phyloP scores from a whole-genome alignment of 208 protist genomes.

The Phytomonas sp. region DNA sequence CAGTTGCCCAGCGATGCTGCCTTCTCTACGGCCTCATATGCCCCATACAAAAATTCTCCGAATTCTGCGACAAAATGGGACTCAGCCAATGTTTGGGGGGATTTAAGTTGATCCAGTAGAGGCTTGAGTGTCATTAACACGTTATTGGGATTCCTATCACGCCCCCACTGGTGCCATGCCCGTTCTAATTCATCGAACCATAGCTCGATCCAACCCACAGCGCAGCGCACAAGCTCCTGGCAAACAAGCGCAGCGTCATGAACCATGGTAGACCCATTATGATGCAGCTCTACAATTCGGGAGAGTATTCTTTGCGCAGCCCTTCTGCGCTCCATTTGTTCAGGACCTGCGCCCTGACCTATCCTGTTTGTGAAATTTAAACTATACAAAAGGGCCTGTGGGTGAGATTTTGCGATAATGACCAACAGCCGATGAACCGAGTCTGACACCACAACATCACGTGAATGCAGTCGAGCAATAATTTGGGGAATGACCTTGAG shows the following conservation, averaged over 20 bases:
- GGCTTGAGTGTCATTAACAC: constrained; percentile 92
- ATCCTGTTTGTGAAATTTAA: constrained; percentile 95
- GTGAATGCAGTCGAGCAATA: constrained; percentile 96
- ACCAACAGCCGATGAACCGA: constrained; percentile 92
- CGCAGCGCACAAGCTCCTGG: constrained; percentile 97
- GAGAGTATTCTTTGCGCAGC: constrained; percentile 74
- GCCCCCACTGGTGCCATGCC: constrained; percentile 92
- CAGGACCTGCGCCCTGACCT: constrained; percentile 21
- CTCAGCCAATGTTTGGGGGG: constrained; percentile 92
- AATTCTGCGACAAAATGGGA: constrained; percentile 90
- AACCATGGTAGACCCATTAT: constrained; percentile 84
- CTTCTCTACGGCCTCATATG: constrained; percentile 76
- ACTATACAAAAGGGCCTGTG: constrained; percentile 98
- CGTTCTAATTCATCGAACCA: constrained; percentile 95
- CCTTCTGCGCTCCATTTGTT: constrained; percentile 53
- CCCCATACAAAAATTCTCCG: constrained; percentile 47
- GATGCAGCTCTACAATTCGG: constrained; percentile 68
- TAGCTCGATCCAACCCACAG: constrained; percentile 96
- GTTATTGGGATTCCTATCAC: constrained; percentile 89
- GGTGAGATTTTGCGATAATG: constrained; percentile 94
- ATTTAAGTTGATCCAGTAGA: constrained; percentile 91
- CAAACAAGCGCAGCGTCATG: constrained; percentile 94
- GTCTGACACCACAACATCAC: constrained; percentile 74
- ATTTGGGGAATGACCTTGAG: constrained; percentile 99
- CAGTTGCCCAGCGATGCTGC: constrained; percentile 56